These are phyloP conservation scores for Lentinula aciculospora DNA, from an alignment of 768 basidiomycete species.

Conservation along the genomic window DNA sequence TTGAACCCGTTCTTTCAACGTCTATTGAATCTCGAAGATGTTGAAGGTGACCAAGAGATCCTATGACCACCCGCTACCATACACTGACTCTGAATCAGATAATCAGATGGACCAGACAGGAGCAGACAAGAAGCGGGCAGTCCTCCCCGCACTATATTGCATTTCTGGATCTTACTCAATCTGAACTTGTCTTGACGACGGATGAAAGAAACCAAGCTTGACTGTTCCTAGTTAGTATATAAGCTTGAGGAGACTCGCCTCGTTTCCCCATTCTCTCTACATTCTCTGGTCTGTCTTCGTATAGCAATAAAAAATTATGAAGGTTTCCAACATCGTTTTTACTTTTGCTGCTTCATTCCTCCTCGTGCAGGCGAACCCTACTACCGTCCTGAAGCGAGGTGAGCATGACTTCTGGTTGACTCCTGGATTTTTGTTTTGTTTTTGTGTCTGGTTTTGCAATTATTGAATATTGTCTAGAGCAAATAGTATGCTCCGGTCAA, in stretches of 20 bases:
- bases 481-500: conserved; percentile 2
- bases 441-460: not conserved
- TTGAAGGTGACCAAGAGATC: no score
- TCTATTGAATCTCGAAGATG: no score
- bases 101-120: not conserved
- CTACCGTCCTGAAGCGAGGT: not conserved
- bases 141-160: not conserved
- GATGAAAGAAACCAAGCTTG: not conserved
- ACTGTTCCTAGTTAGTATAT: not conserved
- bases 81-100: no score
- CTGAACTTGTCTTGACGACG: not conserved
- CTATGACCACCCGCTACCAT: no score
- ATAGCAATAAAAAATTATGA: not conserved
- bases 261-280: not conserved
- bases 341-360: not conserved
- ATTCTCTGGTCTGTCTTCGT: no score
- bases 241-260: not conserved
- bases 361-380: not conserved
- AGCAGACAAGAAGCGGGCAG: not conserved
- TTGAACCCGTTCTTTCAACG: no score
- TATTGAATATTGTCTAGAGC: not conserved
- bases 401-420: not conserved
- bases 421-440: not conserved
- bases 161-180: not conserved
- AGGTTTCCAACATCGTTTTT: not conserved